Base-by-base conservation (phyloP, 2,329 filamentous ascomycete species). In the Talaromyces sp. region DNA sequence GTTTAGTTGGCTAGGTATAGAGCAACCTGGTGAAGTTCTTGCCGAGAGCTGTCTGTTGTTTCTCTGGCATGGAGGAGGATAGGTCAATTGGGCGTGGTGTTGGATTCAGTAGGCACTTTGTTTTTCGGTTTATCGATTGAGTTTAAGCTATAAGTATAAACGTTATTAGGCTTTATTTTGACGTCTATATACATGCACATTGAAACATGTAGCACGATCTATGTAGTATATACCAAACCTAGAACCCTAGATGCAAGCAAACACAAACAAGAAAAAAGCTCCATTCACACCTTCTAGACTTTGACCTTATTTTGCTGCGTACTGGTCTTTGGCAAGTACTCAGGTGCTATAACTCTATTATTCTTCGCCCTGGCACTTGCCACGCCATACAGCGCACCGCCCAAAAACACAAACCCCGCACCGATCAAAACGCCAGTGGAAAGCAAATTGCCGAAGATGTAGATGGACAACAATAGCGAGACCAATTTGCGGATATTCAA, bases 401-500 rank as follows among this genome's bases (percentile, higher is more conserved):
- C 91, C 14, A 88, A 84, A 76, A 97, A 99, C 8, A 99, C 94
- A 63, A 97, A 80, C 5, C 85, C 80, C 0, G 93, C 92, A 3
- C 94, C 94, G 4, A 91, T 62, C 57, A 96, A 75, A 62, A 96
- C 96, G 43, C 91, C 88, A 0, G 81, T 77, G 12, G 88, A 85
- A 65, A 99, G 80, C 43, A 83, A 77, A 72, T 99, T 97, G 5
- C 93, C 94, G 76, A 99, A 99, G 1, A 99, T 75, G 84, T 92
- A 93, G 61, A 97, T 95, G 67, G 92, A 97, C 61, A 97, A 74
- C 63, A 97, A 79, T 62, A 97, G 83, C 68, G 92, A 97, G 59
- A 96, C 88, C 21, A 99, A 80, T 76, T 99, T 99, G 67, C 94
- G 85, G 62, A 99, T 90, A 72, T 97, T 99, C 62, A 99, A 81